These are phyloP conservation scores for Flaveria floridana DNA, from an alignment of 140 eudicot genomes.

Conservation along the genomic window DNA sequence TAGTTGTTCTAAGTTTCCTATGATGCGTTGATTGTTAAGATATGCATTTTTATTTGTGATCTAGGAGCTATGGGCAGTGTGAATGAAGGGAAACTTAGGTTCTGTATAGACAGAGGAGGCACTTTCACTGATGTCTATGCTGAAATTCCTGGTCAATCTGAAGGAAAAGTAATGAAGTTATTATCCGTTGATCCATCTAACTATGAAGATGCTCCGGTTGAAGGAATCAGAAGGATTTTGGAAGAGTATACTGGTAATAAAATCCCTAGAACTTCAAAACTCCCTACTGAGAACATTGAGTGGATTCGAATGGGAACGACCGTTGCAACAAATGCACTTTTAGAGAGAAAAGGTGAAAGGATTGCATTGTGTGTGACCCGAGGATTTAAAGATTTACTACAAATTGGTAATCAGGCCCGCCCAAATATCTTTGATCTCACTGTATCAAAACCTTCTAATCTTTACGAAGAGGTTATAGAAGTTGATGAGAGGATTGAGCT, in stretches of 20 bases:
- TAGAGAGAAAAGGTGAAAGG: conserved; percentile 87
- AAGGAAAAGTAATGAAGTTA: conserved; percentile 80
- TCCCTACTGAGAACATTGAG: conserved; percentile 88
- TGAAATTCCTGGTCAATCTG: conserved; percentile 79
- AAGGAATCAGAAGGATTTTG: conserved; percentile 85
- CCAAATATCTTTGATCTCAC: conserved; percentile 94
- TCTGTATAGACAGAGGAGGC: conserved; percentile 98
- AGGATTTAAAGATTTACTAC: conserved; percentile 80
- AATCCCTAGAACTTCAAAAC: conserved; percentile 64
- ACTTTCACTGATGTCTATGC: conserved; percentile 98
- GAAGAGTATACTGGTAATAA: conserved; percentile 70
- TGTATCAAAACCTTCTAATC: conserved; percentile 79
- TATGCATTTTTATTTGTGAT: conserved; percentile 16
- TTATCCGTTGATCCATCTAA: conserved; percentile 91
- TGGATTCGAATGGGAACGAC: conserved; percentile 99
- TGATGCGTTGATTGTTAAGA: conserved; percentile 1
- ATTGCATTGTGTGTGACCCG: conserved; percentile 88
- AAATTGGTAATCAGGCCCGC: conserved; percentile 93
- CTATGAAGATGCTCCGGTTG: conserved; percentile 96
- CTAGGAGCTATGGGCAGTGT: conserved; percentile 61
- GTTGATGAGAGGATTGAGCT: conserved; percentile 91
- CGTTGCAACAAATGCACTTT: conserved; percentile 91
- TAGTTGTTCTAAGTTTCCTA: background rate
- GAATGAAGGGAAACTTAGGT: conserved; percentile 63
- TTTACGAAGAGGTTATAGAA: conserved; percentile 86